Base-by-base conservation (phyloP, 768 basidiomycete species). In the Lactarius sanguifluus region DNA sequence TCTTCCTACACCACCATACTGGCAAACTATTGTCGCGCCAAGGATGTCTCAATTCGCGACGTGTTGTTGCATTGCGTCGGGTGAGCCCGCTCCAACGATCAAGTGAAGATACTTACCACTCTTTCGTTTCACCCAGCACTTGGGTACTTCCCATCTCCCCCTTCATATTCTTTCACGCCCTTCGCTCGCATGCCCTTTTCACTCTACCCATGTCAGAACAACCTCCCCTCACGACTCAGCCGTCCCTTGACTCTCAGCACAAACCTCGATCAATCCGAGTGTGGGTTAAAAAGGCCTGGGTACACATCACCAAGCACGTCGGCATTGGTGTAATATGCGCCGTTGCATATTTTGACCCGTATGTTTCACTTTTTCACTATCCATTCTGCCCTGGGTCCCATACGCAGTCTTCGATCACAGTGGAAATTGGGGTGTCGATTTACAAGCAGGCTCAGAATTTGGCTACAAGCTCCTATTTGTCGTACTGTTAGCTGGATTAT, bases 281-380 rank as follows among this genome's bases (percentile, higher is more conserved):
- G 23, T 64, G 62, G 62, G 56, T 47, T 3, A 47, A 43, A 61
- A 38, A 61, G 36, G 71, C 64, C 70, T 75, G 57, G 68, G 71
- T 52, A 67, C 90, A 92, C 74, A 77, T 81, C 32, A 81, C 78
- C 63, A 86, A 80, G 71, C 91, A 92, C 74, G 83, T 85, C 3
- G 94, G 94, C 5, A 87, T 92, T 55, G 94, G 94, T n/a, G 79
- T 94, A 57, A 85, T 96, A 30, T 93, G 92, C 69, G 84, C 90
- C 10, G 92, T 95, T 10, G 94, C 93, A 0, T 96, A 95, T 76
- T 91, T 92, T 73, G 91, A 93, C 72, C 92, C 91, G 87, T 92
- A 71, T 73, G 89, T 80, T 30, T 18, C 32, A 38, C 32, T 23
- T n/a, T 40, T 61, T n/a, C 61, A 55, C 62, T 20, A 55, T 5